Percentiles rank a stretch among this genome's conserved stretches.
Evolutionary conservation across 1,284 basidiomycete genomes (phyloP).

Genomic region (Ceratobasidium sp.): DNA sequence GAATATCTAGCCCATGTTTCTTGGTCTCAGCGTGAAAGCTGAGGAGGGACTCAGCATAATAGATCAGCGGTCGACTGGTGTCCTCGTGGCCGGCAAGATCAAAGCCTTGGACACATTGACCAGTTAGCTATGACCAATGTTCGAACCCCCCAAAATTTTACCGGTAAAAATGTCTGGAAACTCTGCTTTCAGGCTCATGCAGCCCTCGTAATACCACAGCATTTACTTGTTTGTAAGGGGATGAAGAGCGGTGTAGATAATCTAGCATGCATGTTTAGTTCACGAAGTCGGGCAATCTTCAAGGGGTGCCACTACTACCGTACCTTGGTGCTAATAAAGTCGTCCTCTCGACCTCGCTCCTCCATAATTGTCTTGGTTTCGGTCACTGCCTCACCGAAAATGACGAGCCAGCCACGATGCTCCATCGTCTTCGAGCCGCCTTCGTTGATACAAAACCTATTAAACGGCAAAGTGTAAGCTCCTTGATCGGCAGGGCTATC

Average conservation of each 20-base stretch:
- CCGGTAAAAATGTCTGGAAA: conserved; percentile 77
- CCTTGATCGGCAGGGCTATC: neutral
- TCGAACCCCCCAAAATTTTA: conserved; percentile 47
- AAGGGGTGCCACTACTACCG: conserved; percentile 26
- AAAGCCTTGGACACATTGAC: conserved; percentile 60
- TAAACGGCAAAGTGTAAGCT: conserved; percentile 61
- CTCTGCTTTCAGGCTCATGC: conserved; percentile 71
- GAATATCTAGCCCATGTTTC: conserved; percentile 67
- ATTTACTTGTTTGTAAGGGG: conserved; percentile 64
- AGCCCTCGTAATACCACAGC: conserved; percentile 73
- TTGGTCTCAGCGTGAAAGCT: conserved; percentile 64
- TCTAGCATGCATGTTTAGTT: conserved; percentile 53
- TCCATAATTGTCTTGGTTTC: conserved; percentile 63
- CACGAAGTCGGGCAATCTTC: neutral
- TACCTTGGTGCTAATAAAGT: conserved; percentile 71
- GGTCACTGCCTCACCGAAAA: conserved; percentile 56
- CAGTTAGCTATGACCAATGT: neutral
- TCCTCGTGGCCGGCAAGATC: conserved; percentile 83
- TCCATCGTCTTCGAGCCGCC: conserved; percentile 6
- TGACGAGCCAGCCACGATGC: conserved; percentile 41
- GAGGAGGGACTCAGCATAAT: conserved; percentile 69
- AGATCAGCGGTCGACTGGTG: conserved; percentile 62
- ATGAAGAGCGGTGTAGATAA: conserved; percentile 74
- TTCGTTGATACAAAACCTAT: conserved; percentile 32
- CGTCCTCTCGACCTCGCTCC: conserved; percentile 60